phyloP scores from a whole-genome alignment of 164 flowering plant genomes.

The Malania oleifera region DNA sequence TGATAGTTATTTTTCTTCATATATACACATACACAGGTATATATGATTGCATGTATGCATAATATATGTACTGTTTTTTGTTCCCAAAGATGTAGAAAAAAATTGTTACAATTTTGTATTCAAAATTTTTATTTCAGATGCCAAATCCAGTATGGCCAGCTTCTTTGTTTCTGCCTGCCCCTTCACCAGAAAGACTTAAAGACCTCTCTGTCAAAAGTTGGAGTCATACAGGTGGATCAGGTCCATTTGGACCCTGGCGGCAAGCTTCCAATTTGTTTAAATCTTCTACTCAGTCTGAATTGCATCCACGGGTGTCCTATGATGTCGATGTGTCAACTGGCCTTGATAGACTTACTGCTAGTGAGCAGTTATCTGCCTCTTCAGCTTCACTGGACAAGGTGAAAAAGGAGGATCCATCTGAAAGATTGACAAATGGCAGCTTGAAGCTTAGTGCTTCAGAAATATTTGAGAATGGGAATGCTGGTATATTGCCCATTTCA shows the following conservation, averaged over 20 bases:
- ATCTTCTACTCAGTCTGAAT: slow-evolving; percentile 40
- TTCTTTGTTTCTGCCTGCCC: slow-evolving; percentile 27
- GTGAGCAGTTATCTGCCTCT: slow-evolving; percentile 31
- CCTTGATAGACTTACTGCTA: slow-evolving; percentile 25
- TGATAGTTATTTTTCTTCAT: too few species aligned
- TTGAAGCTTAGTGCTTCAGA: slow-evolving; percentile 36
- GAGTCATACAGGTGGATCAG: slow-evolving; percentile 52
- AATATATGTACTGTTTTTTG: too few species aligned
- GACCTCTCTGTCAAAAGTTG: slow-evolving; percentile 56
- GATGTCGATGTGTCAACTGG: slow-evolving; percentile 39
- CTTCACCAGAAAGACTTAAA: slow-evolving; percentile 48
- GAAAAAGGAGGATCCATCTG: slow-evolving; percentile 40
- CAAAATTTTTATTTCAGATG: slow-evolving; percentile 32
- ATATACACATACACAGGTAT: too few species aligned
- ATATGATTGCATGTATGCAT: too few species aligned
- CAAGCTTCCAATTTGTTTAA: slow-evolving; percentile 53
- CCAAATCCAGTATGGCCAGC: slow-evolving; percentile 62
- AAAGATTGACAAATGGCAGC: slow-evolving; percentile 35
- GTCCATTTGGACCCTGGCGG: slow-evolving; percentile 54
- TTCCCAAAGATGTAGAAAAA: too few species aligned
- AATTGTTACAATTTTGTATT: not conserved
- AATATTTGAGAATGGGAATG: slow-evolving; percentile 34
- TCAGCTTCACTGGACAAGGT: slow-evolving; percentile 37
- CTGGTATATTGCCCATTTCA: slow-evolving; percentile 27
- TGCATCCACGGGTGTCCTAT: slow-evolving; percentile 35